Percentiles rank a stretch among this genome's conserved stretches.
These are phyloP conservation scores for Pseudocercospora fijiensis DNA, from an alignment of 2,329 filamentous ascomycete species.

Conservation along the genomic window DNA sequence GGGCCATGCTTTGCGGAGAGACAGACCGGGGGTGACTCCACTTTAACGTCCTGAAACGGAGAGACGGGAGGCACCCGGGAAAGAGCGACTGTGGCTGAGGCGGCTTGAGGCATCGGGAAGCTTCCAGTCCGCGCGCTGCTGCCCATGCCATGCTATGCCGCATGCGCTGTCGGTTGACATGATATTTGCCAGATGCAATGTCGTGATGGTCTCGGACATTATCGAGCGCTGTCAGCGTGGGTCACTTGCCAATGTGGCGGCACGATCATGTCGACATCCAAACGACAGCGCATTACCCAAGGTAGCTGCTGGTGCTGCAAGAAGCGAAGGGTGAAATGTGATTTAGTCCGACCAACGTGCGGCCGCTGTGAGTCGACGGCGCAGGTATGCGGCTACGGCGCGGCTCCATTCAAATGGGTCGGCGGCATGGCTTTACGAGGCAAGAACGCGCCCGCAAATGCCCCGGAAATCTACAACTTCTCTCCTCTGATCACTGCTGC, in stretches of 20 bases:
- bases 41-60: neutral
- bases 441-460: constrained; percentile 12
- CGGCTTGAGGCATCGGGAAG: too few species aligned
- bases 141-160: too few species aligned
- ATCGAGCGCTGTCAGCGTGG: neutral
- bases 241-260: neutral
- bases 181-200: neutral
- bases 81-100: neutral
- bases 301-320: constrained; percentile 23
- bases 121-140: too few species aligned
- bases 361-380: constrained; percentile 10
- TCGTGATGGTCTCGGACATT: neutral
- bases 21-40: neutral
- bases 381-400: constrained; percentile 21
- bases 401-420: constrained; percentile 21
- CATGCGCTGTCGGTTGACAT: neutral
- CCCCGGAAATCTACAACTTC: neutral
- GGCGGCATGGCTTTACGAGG: constrained; percentile 22
- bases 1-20: too few species aligned
- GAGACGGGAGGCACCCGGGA: neutral
- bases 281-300: constrained; percentile 35
- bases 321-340: constrained; percentile 20
- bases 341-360: constrained; percentile 18
- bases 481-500: neutral
- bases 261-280: constrained; percentile 11